A percentile compares a stretch with the other conserved stretches of the same genome.
These are phyloP conservation scores for Colletotrichum sp. DNA, from an alignment of 2,329 filamentous ascomycete genomes.

Conservation along the genomic window DNA sequence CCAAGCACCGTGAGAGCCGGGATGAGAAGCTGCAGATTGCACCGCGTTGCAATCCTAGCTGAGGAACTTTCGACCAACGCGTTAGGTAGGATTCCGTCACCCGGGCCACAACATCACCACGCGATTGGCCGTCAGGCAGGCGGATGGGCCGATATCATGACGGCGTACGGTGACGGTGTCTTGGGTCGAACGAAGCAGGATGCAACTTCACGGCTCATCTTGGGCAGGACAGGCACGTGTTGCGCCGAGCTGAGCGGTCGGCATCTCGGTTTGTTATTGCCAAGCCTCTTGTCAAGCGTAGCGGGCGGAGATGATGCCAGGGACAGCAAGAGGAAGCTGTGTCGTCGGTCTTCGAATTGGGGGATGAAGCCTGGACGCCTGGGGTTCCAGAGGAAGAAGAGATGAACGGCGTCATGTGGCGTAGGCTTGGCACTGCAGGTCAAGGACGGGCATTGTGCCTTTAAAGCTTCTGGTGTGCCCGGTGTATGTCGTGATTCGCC, in stretches of 20 bases:
- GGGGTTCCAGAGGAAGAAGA: not conserved
- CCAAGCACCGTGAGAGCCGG: not conserved
- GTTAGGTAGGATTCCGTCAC: slow-evolving; percentile 10
- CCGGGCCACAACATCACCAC: not conserved
- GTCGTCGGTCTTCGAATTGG: slow-evolving; percentile 7
- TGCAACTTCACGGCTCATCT: slow-evolving; percentile 19
- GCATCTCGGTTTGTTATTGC: slow-evolving; percentile 1
- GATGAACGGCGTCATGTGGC: slow-evolving; percentile 19
- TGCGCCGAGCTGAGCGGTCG: not conserved
- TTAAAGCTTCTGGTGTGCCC: not conserved
- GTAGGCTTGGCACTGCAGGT: slow-evolving; percentile 20
- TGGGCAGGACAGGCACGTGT: slow-evolving; percentile 13
- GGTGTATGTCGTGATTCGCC: not conserved
- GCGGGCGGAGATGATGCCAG: slow-evolving; percentile 15
- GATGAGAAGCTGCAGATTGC: not conserved
- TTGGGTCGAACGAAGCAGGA: slow-evolving; percentile 2
- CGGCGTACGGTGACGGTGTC: not conserved
- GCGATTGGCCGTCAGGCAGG: slow-evolving; percentile 4
- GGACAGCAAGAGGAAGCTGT: slow-evolving; percentile 2
- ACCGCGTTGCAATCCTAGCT: not conserved
- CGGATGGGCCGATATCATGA: slow-evolving; percentile 10
- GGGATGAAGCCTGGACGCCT: slow-evolving; percentile 13
- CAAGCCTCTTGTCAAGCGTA: slow-evolving; percentile 12
- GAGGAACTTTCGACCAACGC: slow-evolving; percentile 4
- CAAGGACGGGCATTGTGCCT: not conserved